Base-by-base conservation (phyloP, 2,329 filamentous ascomycete species). In the Cytospora chrysosperma region DNA sequence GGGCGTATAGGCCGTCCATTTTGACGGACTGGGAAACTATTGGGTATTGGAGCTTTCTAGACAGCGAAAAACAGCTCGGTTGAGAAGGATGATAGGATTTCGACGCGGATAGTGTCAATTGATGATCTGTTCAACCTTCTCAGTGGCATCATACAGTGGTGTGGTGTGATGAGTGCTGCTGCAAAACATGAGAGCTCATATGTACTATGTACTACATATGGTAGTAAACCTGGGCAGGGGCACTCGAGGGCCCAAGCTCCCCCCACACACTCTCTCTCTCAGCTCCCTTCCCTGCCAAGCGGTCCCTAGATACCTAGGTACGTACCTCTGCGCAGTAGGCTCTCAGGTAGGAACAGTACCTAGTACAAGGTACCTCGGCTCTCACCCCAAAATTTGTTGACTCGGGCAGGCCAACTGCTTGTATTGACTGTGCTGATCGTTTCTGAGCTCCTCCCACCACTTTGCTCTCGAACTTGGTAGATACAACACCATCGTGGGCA, bases 1-100 rank as follows among this genome's bases (percentile, higher is more conserved):
- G 75, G 26, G 75, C 71, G 63, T 76, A 73, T 61, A 85, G 49
- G 2, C 74, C 65, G 40, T 83, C 81, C 81, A 86, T 84, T 37
- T 54, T 67, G 34, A 12, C 37, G 24, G 15, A 5, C 7, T 4
- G 1, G 15, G n/a, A 24, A n/a, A 9, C 15, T 37, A 13, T 6
- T 28, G 52, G 21, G 3, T 13, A 27, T 43, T 47, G 13, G 32
- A 30, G 49, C 27, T 54, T 28, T 28, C 27, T 27, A 21, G 28
- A 56, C 21, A 49, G 27, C 15, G 4, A 27, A 17, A 6, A 27
- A 58, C n/a, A 15, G 6, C 3, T 24, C 13, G 37, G 49, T 54
- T 62, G 61, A 30, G 19, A 55, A 40, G n/a, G 27, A 7, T n/a
- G 24, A 51, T 8, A 24, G 26, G 6, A 3, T 4, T 30, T 32